phyloP scores from a whole-genome alignment of 441 rosid species.

The Eugenia klotzschiana region DNA sequence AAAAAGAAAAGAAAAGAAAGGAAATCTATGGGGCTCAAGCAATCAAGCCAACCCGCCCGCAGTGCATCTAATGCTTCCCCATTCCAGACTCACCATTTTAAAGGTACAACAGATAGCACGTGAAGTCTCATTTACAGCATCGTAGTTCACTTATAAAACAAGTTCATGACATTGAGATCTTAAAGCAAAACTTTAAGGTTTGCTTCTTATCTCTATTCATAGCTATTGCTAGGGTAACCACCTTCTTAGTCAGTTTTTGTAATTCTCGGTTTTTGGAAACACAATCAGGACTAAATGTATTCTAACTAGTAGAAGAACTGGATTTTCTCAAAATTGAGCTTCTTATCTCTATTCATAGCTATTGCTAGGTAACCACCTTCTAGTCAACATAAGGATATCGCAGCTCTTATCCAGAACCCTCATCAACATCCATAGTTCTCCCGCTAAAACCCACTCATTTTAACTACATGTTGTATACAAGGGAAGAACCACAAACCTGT shows the following conservation, averaged over 20 bases:
- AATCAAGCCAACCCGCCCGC: neutral
- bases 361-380: neutral
- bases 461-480: constrained; percentile 6
- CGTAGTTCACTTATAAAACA: neutral
- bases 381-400: neutral
- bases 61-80: neutral
- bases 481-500: constrained; percentile 44
- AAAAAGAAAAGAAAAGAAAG: no score
- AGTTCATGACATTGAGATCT: neutral
- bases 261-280: neutral
- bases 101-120: neutral
- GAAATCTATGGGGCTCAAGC: neutral
- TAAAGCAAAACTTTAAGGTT: no score
- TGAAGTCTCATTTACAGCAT: neutral
- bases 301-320: neutral
- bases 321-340: neutral
- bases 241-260: neutral
- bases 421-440: constrained; percentile 2
- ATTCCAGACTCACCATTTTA: neutral
- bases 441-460: neutral
- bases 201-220: no score
- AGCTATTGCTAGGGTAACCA: no score
- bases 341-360: neutral
- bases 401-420: neutral
- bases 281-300: neutral